Base-by-base conservation (phyloP, 2,329 filamentous ascomycete species). In the Ophiostoma tasmaniense region DNA sequence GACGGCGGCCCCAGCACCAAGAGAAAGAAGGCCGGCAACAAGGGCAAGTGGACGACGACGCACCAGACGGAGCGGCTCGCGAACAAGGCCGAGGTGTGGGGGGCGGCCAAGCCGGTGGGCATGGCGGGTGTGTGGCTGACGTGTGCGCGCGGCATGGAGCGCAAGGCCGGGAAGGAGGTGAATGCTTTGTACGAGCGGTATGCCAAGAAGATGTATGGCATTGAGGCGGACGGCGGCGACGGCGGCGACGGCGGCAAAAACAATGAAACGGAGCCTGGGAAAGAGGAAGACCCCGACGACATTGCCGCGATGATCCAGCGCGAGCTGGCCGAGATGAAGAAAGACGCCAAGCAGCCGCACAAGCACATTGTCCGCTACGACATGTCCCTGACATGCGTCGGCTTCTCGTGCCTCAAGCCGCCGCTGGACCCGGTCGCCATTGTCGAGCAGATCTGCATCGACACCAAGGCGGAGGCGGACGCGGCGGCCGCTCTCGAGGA, bases 121-220 rank as follows among this genome's bases (percentile, higher is more conserved):
- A 89, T 93, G 74, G 81, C 83, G 67, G 91, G 91, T 5, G 87
- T 94, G 70, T 94, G 90, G 90, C 88, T 89, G 35, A 93, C 90
- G 0, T 93, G 90, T 76, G 87, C 89, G 67, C 85, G 89, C 75
- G 86, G 86, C 72, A 89, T 90, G 80, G 90, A 91, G 78, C 82
- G 81, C 59, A 89, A 88, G 77, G 89, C 90, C 17, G 84, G 90
- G 2, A 81, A 83, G 66, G 91, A 94, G 76, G 82, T 93, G 71
- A 82, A 82, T 69, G 79, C 84, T 1, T 37, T 69, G 8, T 71
- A 69, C 71, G n/a, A 71, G 2, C 37, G 64, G 87, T 91, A 91
- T 74, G 89, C 86, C 28, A 84, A 89, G 73, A 84, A 82, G 71
- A 79, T 87, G 72, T 89, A 87, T 75, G 82, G 80, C 70, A 82